These are phyloP conservation scores for Veloboletus limbatus DNA, from an alignment of 1,284 basidiomycete species.

Conservation along the genomic window DNA sequence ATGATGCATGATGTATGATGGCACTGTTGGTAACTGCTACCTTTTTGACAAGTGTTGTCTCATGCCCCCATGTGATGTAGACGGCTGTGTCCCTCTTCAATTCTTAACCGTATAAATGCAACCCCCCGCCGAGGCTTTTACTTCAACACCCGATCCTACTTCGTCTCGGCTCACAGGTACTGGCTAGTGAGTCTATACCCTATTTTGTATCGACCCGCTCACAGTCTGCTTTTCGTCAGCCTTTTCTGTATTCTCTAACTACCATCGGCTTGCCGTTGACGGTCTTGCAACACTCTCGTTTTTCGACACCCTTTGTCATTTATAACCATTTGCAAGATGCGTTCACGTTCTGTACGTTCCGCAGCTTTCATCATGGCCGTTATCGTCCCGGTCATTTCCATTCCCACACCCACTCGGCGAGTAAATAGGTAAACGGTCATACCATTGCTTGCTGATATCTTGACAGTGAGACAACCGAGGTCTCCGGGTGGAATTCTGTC, in stretches of 20 bases:
- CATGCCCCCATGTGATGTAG: no score
- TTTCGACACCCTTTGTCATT: constrained; percentile 1
- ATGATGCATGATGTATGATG: no score
- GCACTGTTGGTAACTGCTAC: no score
- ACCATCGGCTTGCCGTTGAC: constrained; percentile 8
- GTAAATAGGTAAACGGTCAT: not conserved
- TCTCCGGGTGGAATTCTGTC: no score
- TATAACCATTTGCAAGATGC: constrained; percentile 8
- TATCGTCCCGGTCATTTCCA: constrained; percentile 9
- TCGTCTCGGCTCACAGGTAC: constrained; percentile 20
- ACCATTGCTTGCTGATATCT: no score
- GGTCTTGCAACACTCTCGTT: constrained; percentile 5
- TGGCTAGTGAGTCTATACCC: constrained; percentile 19
- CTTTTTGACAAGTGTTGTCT: not conserved
- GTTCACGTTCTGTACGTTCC: not conserved
- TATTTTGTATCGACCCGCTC: not conserved
- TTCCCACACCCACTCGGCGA: constrained; percentile 7
- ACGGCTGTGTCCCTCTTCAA: not conserved
- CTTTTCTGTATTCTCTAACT: constrained; percentile 12
- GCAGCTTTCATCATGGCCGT: constrained; percentile 3
- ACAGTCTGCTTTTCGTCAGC: constrained; percentile 4
- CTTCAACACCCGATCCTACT: constrained; percentile 11
- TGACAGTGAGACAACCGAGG: no score
- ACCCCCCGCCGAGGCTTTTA: not conserved
- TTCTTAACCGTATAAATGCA: constrained; percentile 7